Conservation (phyloP, 2,329 filamentous ascomycete species). For the Pseudopithomyces chartarum region DNA sequence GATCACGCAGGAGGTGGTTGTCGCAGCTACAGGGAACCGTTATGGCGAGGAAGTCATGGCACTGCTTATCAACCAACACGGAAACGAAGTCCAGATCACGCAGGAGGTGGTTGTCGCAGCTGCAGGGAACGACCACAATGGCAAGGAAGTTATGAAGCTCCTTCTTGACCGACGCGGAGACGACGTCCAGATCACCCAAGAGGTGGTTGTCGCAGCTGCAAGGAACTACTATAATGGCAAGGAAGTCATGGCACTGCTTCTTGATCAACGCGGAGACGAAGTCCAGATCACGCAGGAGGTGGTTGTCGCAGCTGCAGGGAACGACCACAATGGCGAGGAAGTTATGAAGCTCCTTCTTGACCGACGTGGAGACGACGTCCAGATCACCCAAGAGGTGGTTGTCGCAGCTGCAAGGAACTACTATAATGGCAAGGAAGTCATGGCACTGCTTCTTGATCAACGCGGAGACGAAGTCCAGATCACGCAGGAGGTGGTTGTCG, state of each 20-base stretch:
- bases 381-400: not conserved
- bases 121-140: slow-evolving; percentile 1
- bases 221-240: slow-evolving; percentile 3
- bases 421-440: slow-evolving; percentile 7
- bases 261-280: not conserved
- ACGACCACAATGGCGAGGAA: slow-evolving; percentile 3
- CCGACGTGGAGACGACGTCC: not conserved
- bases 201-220: not conserved
- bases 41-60: slow-evolving; percentile 11
- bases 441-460: slow-evolving; percentile 10
- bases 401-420: not conserved
- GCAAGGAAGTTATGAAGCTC: slow-evolving; percentile 10
- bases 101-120: slow-evolving; percentile 4
- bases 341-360: slow-evolving; percentile 14
- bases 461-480: not conserved
- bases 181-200: not conserved
- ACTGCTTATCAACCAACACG: slow-evolving; percentile 6
- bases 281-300: not conserved
- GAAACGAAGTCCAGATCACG: slow-evolving; percentile 6
- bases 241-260: slow-evolving; percentile 12
- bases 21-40: slow-evolving; percentile 1
- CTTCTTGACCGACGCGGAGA: slow-evolving; percentile 6
- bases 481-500: not conserved
- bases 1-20: slow-evolving; percentile 9
- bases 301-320: not conserved